Evolutionary conservation across 306 rosid species (phyloP).

Genomic region (Carpinus viminea): DNA sequence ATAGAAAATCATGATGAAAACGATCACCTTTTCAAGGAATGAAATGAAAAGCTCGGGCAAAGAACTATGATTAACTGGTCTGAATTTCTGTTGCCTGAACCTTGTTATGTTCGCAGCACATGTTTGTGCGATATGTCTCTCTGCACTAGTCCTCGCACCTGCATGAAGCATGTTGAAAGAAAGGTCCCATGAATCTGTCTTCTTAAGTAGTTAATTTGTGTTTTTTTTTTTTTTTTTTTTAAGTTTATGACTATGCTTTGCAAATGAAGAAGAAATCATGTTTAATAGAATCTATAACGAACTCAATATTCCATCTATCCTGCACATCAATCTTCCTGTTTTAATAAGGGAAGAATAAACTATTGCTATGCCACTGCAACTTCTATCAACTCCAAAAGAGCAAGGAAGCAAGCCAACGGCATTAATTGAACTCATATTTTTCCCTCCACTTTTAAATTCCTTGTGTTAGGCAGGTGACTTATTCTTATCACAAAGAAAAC

Average conservation of each 20-base stretch:
- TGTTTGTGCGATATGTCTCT: conserved; percentile 50
- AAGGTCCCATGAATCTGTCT: conserved; percentile 15
- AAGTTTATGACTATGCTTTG: no score
- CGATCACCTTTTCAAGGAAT: conserved; percentile 63
- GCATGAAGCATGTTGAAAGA: conserved; percentile 31
- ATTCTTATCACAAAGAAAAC: no score
- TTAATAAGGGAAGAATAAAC: neutral
- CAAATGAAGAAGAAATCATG: no score
- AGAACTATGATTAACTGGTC: conserved; percentile 56
- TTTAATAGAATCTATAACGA: no score
- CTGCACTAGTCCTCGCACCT: conserved; percentile 75
- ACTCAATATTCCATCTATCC: no score
- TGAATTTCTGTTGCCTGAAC: conserved; percentile 39
- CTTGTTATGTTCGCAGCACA: conserved; percentile 54
- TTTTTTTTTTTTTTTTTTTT: no score
- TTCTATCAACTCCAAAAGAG: neutral
- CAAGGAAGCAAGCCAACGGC: no score
- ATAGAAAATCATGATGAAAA: conserved; percentile 12
- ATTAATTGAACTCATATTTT: no score
- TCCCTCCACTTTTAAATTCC: neutral
- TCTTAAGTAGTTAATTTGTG: conserved; percentile 5
- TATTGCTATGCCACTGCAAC: neutral
- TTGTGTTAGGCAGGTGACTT: neutral
- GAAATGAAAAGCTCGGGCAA: conserved; percentile 75
- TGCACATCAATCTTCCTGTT: no score